Percentiles rank a stretch among this genome's conserved stretches.
phyloP scores from a whole-genome alignment of 352 stramenopile species.

The Lagenidium sp. region DNA sequence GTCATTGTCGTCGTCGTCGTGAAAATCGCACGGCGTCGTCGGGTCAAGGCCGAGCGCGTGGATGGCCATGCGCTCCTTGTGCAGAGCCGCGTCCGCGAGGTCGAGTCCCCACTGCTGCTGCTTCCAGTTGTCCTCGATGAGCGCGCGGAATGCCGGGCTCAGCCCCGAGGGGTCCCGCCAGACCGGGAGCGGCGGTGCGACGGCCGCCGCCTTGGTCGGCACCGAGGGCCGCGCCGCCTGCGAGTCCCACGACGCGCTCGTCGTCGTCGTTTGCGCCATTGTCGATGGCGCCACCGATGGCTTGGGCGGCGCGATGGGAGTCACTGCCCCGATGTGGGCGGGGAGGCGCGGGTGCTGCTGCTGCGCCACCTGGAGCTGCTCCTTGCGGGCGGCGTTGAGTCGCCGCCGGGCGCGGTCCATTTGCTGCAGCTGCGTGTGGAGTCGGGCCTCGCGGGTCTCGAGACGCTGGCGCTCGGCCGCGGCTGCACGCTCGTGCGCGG shows the following conservation, averaged over 20 bases:
- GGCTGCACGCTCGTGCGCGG: slow-evolving; percentile 16
- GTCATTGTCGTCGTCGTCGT: not conserved
- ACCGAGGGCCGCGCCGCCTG: too few species aligned
- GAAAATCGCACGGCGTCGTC: too few species aligned
- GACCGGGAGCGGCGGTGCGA: slow-evolving; percentile 1
- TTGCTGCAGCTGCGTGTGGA: slow-evolving; percentile 47
- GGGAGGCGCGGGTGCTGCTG: not conserved
- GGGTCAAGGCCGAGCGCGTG: slow-evolving; percentile 32
- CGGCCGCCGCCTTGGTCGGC: not conserved
- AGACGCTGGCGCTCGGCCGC: slow-evolving; percentile 28
- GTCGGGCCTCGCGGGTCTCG: slow-evolving; percentile 31
- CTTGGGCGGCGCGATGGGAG: not conserved
- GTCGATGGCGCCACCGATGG: too few species aligned
- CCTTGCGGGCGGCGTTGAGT: slow-evolving; percentile 36
- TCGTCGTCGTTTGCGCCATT: not conserved
- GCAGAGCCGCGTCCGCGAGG: slow-evolving; percentile 10
- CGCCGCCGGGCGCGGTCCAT: slow-evolving; percentile 31
- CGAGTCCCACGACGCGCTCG: too few species aligned
- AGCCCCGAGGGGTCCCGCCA: slow-evolving; percentile 37
- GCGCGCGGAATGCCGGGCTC: slow-evolving; percentile 29
- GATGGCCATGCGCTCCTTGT: slow-evolving; percentile 34
- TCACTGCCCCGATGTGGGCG: not conserved
- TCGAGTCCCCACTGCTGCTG: slow-evolving; percentile 14
- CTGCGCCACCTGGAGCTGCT: slow-evolving; percentile 16
- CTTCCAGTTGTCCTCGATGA: slow-evolving; percentile 55